Base-by-base conservation (phyloP, 2,329 filamentous ascomycete species). In the Claviceps sp. region DNA sequence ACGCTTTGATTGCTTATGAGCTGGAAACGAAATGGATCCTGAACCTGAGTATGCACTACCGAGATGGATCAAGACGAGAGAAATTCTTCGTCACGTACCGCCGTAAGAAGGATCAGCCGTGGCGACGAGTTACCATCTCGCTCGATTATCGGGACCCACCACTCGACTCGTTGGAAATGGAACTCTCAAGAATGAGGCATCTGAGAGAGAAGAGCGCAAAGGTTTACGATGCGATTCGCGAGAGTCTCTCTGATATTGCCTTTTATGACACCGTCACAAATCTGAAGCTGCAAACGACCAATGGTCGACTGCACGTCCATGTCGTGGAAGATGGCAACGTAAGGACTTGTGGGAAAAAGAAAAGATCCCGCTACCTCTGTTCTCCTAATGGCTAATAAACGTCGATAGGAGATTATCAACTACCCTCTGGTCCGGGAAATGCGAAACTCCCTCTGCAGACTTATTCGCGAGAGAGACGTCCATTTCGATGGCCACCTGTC, bases 31-130 rank as follows among this genome's bases (percentile, higher is more conserved):
- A 79, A 62, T 98, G 93, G 93, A 97, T 98, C 55, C 74, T 98
- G 59, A 98, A 98, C 63, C 77, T 97, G 55, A 96, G 89, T 68
- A 96, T 98, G 93, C 89, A 95, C 67, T 98, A 96, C 67, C 82
- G 90, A 54, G 93, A 98, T 69, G 84, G 85, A 61, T 94, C 90
- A 13, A 86, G 87, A 60, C 80, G 91, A 44, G 93, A 98, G 67
- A 98, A 98, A 67, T 97, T 97, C 72, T 98, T 97, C 66, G 84
- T 98, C 56, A 97, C 93, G 0, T 98, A 87, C 65, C 87, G 89
- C 47, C 87, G 89, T 47, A 85, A 95, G 65, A 78, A 79, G 47
- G 82, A 87, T 4, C 85, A 80, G 56, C 73, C 81, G 55, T 95
- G 90, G 87, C 81, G 88, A 52, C 79, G 91, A 48, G 85, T 98